Base-by-base conservation (phyloP, 257 asterid species). In the Scutellaria barbata region DNA sequence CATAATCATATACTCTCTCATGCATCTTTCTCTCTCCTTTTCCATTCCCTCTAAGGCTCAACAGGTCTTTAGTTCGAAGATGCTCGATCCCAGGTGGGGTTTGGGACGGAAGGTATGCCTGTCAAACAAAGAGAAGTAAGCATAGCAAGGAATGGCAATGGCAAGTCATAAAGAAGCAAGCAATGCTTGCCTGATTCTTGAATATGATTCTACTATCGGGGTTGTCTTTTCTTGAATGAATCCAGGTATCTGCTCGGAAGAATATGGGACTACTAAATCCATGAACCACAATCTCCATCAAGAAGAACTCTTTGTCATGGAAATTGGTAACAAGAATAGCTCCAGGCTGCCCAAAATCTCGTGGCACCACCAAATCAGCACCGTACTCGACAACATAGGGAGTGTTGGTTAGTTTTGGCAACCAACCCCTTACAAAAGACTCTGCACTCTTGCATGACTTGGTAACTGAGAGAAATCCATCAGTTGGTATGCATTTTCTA, bases 191-290 rank as follows among this genome's bases (percentile, higher is more conserved):
- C 88, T 90, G 92, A 76, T 88, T 90, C 82, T 63, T 86, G 88
- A 92, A 92, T 77, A 90, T 78, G 17, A 90, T 87, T 81, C 98
- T 87, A 58, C 95, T 85, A 51, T 86, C 77, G 10, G 93, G 94
- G 63, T 87, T 85, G 55, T 85, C 90, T 72, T 85, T 92, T 58
- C 80, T 84, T 5, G 98, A 79, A 76, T 90, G 96, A 70, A 92
- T 92, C 97, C 98, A 92, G n/a, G 98, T 85, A 64, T 87, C 81
- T 0, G 95, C 96, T 55, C 78, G 74, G 76, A 92, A 92, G 85
- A 87, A 84, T 14, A 83, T 6, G 12, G 95, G 95, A 18, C 90
- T 69, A 33, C 84, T 71, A 55, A 89, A 86, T 57, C 90, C 93
- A 71, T 85, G 95, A 65, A 92, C 88, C 40, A 92, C 87, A 70